phyloP scores from a whole-genome alignment of 2,329 filamentous ascomycete species.

The Periconia macrospinosa region DNA sequence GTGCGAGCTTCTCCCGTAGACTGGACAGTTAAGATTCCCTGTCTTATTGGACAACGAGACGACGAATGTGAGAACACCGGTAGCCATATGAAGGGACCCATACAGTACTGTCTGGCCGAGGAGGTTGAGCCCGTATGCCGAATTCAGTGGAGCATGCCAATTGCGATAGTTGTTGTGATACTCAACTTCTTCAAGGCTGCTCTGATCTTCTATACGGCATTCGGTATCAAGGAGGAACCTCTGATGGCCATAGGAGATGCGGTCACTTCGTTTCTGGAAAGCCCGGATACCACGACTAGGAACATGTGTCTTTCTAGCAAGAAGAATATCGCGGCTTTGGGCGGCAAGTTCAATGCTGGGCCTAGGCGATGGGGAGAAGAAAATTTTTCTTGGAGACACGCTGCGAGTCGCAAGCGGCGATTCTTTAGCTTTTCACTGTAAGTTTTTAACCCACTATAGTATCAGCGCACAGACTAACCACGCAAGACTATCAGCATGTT shows the following conservation, averaged over 20 bases:
- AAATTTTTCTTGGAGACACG: slow-evolving; percentile 12
- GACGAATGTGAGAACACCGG: background rate
- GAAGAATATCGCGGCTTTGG: slow-evolving; percentile 2
- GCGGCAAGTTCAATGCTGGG: slow-evolving; percentile 2
- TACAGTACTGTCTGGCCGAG: slow-evolving; percentile 17
- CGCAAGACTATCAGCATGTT: slow-evolving; percentile 4
- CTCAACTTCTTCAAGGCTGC: slow-evolving; percentile 23
- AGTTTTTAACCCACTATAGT: background rate
- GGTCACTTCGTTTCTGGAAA: slow-evolving; percentile 19
- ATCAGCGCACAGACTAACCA: background rate
- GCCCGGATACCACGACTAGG: slow-evolving; percentile 10
- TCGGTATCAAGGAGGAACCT: slow-evolving; percentile 16
- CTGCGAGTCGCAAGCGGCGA: slow-evolving; percentile 13
- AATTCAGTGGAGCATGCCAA: background rate
- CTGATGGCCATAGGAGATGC: slow-evolving; percentile 28
- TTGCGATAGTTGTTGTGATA: slow-evolving; percentile 13
- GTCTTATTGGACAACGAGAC: no score
- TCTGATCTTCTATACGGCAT: slow-evolving; percentile 18
- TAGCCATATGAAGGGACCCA: background rate
- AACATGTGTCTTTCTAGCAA: slow-evolving; percentile 16
- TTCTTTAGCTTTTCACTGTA: slow-evolving; percentile 8
- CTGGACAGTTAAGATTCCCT: background rate
- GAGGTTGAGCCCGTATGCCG: slow-evolving; percentile 7
- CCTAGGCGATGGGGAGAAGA: slow-evolving; percentile 9
- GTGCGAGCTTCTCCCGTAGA: background rate